Base-by-base conservation (phyloP, 202 grass and related monocot species). In the Schoenoplectus triqueter region DNA sequence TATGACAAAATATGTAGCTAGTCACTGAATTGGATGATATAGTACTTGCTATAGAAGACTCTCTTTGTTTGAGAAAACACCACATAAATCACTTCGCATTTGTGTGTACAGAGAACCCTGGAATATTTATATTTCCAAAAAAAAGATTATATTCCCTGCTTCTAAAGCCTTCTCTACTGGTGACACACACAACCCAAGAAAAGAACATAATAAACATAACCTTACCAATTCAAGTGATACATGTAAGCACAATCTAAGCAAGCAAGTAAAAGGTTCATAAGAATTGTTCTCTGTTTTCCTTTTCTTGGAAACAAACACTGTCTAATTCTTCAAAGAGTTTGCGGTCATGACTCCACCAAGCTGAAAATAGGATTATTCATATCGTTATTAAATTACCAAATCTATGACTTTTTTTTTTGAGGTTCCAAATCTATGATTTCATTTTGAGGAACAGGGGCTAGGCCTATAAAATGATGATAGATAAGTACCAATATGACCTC, bases 161-260 rank as follows among this genome's bases (percentile, higher is more conserved):
- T 81, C 85, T 46, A 70, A 81, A 86, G 64, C 10, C 75, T 86
- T 71, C 62, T 86, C 59, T 49, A 73, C 51, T 64, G 51, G 73
- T 79, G 21, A 64, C 18, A 66, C 75, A 69, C 84, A 45, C 61
- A 69, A 14, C 68, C 82, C 51, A 67, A 69, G 7, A 83, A 72
- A 85, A 57, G 52, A 85, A 59, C 66, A 57, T 62, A 67, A 82
- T 50, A 57, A 84, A 60, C 82, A 71, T 57, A 76, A 60, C 39
- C 59, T 64, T 78, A 61, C 69, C 61, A 69, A 66, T 69, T 77
- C 20, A 7, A 86, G 73, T 18, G 62, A 78, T 52, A 60, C 70
- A 86, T 75, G 51, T 63, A 44, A 86, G 71, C 55, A 66, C 84
- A 86, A 80, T 86, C 69, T 76, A 76, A 56, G 72, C 72, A 76